These are phyloP conservation scores for Lathyrus tuberosus DNA, from an alignment of 306 rosid species.

Conservation along the genomic window DNA sequence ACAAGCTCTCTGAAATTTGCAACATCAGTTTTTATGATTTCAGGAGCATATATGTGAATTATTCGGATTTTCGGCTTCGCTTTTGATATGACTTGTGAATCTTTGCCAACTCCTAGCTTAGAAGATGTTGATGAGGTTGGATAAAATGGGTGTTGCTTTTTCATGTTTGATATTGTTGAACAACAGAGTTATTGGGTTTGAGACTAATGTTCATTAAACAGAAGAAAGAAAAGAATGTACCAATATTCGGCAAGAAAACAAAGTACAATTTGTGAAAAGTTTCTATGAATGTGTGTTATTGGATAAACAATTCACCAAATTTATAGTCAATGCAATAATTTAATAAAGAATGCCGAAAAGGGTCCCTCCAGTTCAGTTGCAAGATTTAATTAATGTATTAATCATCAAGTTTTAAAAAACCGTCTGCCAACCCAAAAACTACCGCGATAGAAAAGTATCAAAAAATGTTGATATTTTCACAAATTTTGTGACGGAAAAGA, in stretches of 20 bases:
- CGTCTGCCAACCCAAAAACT: too few relatives aligned
- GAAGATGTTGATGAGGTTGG: slow-evolving; percentile 40
- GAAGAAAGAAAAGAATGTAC: slow-evolving; percentile 16
- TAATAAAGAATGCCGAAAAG: slow-evolving; percentile 20
- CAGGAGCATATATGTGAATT: slow-evolving; percentile 56
- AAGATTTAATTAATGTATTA: too few relatives aligned
- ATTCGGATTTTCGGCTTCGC: slow-evolving; percentile 52
- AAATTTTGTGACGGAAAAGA: too few relatives aligned
- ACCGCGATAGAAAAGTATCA: too few relatives aligned
- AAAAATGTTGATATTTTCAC: too few relatives aligned
- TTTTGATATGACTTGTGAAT: slow-evolving; percentile 48
- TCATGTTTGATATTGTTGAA: slow-evolving; percentile 40
- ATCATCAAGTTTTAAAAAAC: too few relatives aligned
- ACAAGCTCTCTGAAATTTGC: slow-evolving; percentile 61
- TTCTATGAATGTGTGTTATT: slow-evolving; percentile 36
- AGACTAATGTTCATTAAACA: background rate
- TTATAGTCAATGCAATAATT: slow-evolving; percentile 42
- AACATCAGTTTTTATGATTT: slow-evolving; percentile 57
- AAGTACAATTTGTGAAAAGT: slow-evolving; percentile 26
- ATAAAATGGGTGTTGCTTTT: slow-evolving; percentile 39
- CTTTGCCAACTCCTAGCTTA: slow-evolving; percentile 42
- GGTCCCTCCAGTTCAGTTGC: slow-evolving; percentile 18
- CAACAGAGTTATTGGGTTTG: slow-evolving; percentile 4
- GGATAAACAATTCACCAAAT: slow-evolving; percentile 34
- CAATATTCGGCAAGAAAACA: slow-evolving; percentile 14